phyloP scores from a whole-genome alignment of 129 eudicot genomes.

The Solidago caesia region DNA sequence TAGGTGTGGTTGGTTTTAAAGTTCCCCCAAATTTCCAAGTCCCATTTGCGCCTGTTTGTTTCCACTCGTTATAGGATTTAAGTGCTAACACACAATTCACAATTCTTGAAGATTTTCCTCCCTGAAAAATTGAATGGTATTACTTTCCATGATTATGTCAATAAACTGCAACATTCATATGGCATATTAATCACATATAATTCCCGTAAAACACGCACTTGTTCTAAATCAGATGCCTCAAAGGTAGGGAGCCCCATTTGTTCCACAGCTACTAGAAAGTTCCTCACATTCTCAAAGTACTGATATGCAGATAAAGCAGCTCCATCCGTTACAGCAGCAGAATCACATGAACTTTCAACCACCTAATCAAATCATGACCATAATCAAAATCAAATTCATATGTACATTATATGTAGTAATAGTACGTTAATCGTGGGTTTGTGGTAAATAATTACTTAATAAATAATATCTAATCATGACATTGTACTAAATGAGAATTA shows the following conservation, averaged over 20 bases:
- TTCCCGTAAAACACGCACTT: constrained; percentile 41
- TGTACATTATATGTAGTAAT: background rate
- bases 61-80: constrained; percentile 82
- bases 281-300: constrained; percentile 89
- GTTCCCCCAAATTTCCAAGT: constrained; percentile 93
- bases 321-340: constrained; percentile 72
- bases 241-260: constrained; percentile 86
- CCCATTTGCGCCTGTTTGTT: constrained; percentile 71
- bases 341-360: constrained; percentile 79
- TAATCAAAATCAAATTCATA: background rate
- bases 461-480: no score
- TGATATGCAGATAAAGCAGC: constrained; percentile 95
- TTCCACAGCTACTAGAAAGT: constrained; percentile 82
- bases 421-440: background rate
- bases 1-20: constrained; percentile 48
- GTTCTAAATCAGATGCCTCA: constrained; percentile 95
- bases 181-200: background rate
- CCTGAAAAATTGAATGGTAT: constrained; percentile 38
- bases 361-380: constrained; percentile 46
- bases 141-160: background rate
- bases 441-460: no score
- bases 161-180: background rate
- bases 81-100: constrained; percentile 86
- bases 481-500: background rate
- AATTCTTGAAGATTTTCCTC: constrained; percentile 85